Evolutionary conservation across 2,329 filamentous ascomycete species (phyloP).

Genomic region (Penicillium sp.): DNA sequence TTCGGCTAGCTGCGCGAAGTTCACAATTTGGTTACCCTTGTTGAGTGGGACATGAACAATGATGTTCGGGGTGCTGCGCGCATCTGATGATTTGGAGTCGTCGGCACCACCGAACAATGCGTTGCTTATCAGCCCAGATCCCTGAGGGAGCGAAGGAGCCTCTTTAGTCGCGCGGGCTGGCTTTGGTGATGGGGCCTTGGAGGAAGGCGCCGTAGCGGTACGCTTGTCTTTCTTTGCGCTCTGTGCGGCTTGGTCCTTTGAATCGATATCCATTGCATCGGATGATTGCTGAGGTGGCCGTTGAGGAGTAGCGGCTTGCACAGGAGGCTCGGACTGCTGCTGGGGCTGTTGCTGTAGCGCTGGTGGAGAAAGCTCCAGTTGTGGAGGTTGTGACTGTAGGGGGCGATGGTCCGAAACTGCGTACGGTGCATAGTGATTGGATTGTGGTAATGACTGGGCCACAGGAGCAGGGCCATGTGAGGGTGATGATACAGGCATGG

Average conservation of each 20-base stretch:
- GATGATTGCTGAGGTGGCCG: constrained; percentile 16
- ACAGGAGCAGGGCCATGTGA: constrained; percentile 24
- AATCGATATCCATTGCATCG: constrained; percentile 41
- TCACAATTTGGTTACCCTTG: constrained; percentile 87
- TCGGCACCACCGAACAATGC: constrained; percentile 61
- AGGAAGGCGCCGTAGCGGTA: constrained; percentile 53
- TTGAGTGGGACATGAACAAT: constrained; percentile 80
- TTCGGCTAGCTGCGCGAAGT: constrained; percentile 91
- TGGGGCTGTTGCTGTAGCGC: constrained; percentile 17
- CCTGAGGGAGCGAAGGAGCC: constrained; percentile 60
- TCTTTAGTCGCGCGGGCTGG: constrained; percentile 59
- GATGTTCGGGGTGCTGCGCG: constrained; percentile 70
- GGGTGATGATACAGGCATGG: constrained; percentile 27
- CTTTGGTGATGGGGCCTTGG: constrained; percentile 61
- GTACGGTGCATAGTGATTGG: constrained; percentile 23
- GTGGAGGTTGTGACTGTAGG: constrained; percentile 27
- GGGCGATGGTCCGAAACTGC: constrained; percentile 31
- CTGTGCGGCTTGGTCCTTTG: constrained; percentile 30
- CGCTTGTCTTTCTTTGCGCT: constrained; percentile 49
- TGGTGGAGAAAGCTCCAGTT: constrained; percentile 24
- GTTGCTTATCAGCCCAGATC: constrained; percentile 67
- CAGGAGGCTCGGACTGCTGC: constrained; percentile 13
- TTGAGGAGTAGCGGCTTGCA: constrained; percentile 20
- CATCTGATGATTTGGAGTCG: constrained; percentile 46
- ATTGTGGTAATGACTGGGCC: constrained; percentile 19